Evolutionary conservation across 2,329 filamentous ascomycete genomes (phyloP), one percentile per base, ranked within the genome.

Genomic region (Colletotrichum sansevieriae): DNA sequence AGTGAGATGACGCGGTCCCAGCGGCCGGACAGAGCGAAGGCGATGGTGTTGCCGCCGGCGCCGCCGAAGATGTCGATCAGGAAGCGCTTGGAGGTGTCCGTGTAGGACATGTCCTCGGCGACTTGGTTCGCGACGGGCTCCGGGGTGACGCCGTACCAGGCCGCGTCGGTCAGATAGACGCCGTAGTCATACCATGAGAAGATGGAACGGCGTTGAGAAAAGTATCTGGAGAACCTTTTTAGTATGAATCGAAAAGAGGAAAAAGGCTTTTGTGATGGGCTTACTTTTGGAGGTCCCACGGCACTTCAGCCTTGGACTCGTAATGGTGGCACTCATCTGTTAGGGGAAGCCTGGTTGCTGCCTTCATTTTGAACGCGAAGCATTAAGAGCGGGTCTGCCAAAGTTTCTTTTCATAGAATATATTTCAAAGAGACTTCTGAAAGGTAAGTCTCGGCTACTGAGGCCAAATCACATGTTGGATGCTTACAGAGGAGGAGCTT

Each of bases 111-210:
- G 75, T 97, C 92, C 13, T 84, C 76, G 15, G 95, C 93, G 61
- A 97, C 93, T 80, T 91, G 89, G 68, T 92, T 91, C 69, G 96
- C 96, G 33, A 99, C 89, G 4, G 93, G 92, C 78, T 99, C 95
- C 13, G 96, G 95, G 0, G 97, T 99, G 8, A 98, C 95, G 63
- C 95, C 96, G 78, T 96, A 99, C 96, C 96, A 99, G 62, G 94
- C 92, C 80, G 95, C 91, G 77, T 97, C 91, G 0, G 97, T 99
- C 85, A 99, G 89, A 84, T 90, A 91, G 72, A 99, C 87, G 63
- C 94, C 95, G 67, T 95, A 87, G 77, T 98, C 91, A 77, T 98
- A 99, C 74, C 87, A 87, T 15, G 91, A 91, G 81, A 97, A 99
- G 72, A 99, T 92, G 60, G 90, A 91, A 78, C 96, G 91, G 68